These are phyloP conservation scores for Termitomyces sp. DNA, from an alignment of 768 basidiomycete genomes.

Conservation along the genomic window DNA sequence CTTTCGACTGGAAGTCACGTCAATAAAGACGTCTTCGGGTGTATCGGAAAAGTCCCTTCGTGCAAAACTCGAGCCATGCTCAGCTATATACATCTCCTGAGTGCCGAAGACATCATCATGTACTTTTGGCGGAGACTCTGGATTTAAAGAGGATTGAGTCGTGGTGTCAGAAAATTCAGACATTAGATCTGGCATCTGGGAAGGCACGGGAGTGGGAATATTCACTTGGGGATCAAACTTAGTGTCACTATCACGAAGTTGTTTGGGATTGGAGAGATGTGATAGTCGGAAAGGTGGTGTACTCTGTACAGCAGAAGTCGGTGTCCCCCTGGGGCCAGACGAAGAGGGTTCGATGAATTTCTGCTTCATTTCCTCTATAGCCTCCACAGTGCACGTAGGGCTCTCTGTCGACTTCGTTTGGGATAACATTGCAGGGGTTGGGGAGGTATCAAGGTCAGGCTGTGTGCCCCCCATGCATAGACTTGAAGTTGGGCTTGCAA, in stretches of 20 bases:
- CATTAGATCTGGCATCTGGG: conserved; percentile 59
- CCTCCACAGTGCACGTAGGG: conserved; percentile 41
- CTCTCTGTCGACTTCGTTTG: conserved; percentile 24
- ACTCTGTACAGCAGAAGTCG: background rate
- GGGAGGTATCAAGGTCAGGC: conserved; percentile 10
- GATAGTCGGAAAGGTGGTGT: conserved; percentile 10
- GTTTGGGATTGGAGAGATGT: conserved; percentile 21
- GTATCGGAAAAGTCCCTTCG: conserved; percentile 26
- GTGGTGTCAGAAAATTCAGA: conserved; percentile 59
- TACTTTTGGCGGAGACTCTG: conserved; percentile 47
- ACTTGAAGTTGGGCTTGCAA: background rate
- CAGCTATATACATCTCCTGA: conserved; percentile 14
- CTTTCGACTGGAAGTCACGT: conserved; percentile 30
- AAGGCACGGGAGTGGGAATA: conserved; percentile 29
- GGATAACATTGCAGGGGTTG: conserved; percentile 21
- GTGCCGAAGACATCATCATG: conserved; percentile 23
- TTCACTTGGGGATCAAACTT: conserved; percentile 3
- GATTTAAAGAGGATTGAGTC: conserved; percentile 48
- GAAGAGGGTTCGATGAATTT: conserved; percentile 42
- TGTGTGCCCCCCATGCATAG: background rate
- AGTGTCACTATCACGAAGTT: conserved; percentile 4
- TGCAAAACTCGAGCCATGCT: conserved; percentile 19
- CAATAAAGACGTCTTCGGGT: conserved; percentile 24
- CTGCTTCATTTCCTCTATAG: conserved; percentile 63
- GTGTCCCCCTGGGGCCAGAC: conserved; percentile 18